Evolutionary conservation across 2,329 filamentous ascomycete genomes (phyloP), one percentile per base, ranked within the genome.

Genomic region (Aspergillus sp.): DNA sequence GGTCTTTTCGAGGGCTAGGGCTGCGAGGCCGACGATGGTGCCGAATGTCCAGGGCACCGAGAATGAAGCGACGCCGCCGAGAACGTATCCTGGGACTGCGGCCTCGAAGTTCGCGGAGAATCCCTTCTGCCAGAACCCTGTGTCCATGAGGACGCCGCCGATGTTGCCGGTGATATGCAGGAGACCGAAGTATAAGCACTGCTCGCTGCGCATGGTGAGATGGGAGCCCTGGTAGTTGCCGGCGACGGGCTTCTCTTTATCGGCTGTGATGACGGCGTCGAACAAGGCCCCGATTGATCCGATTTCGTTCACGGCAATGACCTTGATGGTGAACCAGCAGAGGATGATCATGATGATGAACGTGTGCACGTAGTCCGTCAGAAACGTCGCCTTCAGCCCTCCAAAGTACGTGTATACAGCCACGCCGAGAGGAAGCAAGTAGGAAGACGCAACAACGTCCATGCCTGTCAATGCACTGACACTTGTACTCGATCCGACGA

Each of bases 51-150:
- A 51, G 39, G 49, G 49, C 3, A 51, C 49, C 3, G 49, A 51
- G 39, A 51, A 51, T 5, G 49, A 51, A 3, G 39, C 39, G 17
- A 51, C 49, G 34, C 49, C 49, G 19, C 49, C 49, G 12, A 91
- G 39, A 6, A 51, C 37, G 39, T 51, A 51, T 11, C 49, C 49
- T 13, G 49, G 49, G 20, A 51, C 49, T 5, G 49, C 22, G 4
- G 49, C 49, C 8, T 37, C 49, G 13, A 51, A 40, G 22, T 51
- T 24, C 3, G 49, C 49, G 19, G 49, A 51, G 49, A 51, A 51
- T 6, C 49, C 49, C 39, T 51, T 51, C 30, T 51, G 49, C 49
- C 49, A 51, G 49, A 51, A 51, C 5, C 49, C 49, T 22, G 49
- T 51, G 20, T 51, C 49, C 49, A 51, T 51, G 34, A 51, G 41